Percentiles rank a stretch among this genome's conserved stretches.
Evolutionary conservation across 768 basidiomycete genomes (phyloP).

Genomic region (Hericium rajendrae): DNA sequence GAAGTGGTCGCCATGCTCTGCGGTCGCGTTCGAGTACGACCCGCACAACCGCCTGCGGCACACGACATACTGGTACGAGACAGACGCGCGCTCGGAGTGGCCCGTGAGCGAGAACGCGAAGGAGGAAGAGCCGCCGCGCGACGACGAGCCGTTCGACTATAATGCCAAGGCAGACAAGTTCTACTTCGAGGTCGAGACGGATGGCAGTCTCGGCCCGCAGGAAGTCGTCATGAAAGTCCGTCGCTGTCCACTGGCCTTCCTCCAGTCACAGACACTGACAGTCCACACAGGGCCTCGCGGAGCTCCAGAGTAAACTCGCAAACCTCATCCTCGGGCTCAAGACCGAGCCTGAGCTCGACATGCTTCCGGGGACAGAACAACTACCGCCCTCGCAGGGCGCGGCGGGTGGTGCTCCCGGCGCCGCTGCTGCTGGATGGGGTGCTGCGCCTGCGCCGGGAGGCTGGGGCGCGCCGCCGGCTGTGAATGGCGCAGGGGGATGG

Average conservation of each 20-base stretch:
- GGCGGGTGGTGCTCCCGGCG: background rate
- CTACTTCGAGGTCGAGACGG: constrained; percentile 92
- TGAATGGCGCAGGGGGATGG: background rate
- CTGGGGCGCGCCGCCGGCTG: constrained; percentile 9
- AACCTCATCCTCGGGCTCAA: constrained; percentile 73
- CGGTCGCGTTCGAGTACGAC: constrained; percentile 95
- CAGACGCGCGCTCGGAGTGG: constrained; percentile 78
- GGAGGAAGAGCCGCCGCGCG: constrained; percentile 73
- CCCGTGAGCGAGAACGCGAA: constrained; percentile 79
- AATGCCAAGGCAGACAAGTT: constrained; percentile 82
- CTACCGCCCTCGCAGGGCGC: constrained; percentile 4
- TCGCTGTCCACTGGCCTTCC: background rate
- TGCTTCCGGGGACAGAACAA: constrained; percentile 25
- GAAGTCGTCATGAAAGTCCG: constrained; percentile 81
- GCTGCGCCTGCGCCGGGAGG: constrained; percentile 1
- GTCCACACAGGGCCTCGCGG: constrained; percentile 53
- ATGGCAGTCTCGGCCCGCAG: constrained; percentile 80
- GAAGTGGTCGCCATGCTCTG: constrained; percentile 96
- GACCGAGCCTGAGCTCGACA: constrained; percentile 34
- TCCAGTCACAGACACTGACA: background rate
- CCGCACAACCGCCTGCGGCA: constrained; percentile 96
- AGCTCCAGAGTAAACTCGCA: constrained; percentile 73
- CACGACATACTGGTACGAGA: constrained; percentile 92
- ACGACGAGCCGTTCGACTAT: constrained; percentile 82
- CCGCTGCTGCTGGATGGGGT: constrained; percentile 9